Conservation (phyloP, 371 early-diverging fungal species). For the Mucor circinelloides region DNA sequence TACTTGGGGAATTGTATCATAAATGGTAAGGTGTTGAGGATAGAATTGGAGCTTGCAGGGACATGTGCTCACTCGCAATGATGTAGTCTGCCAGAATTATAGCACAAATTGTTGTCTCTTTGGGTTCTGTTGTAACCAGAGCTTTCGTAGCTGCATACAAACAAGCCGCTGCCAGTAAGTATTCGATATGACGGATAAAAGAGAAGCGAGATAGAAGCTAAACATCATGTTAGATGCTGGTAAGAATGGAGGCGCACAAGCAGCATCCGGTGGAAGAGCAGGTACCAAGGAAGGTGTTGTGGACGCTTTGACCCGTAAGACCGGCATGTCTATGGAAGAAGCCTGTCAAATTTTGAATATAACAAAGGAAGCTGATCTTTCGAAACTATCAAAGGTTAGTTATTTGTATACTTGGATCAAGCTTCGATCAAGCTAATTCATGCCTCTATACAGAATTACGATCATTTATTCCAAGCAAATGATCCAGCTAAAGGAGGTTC, state of each 20-base stretch:
- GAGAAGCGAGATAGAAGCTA: background rate
- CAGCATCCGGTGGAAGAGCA: constrained; percentile 36
- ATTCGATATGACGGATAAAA: background rate
- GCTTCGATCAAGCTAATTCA: background rate
- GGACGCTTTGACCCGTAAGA: constrained; percentile 79
- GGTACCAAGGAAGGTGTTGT: constrained; percentile 58
- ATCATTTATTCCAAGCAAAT: constrained; percentile 88
- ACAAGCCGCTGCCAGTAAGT: constrained; percentile 89
- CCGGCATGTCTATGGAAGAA: constrained; percentile 91
- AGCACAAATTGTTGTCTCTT: constrained; percentile 85
- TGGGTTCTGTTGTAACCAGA: constrained; percentile 85
- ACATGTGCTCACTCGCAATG: background rate
- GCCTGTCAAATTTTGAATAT: constrained; percentile 92
- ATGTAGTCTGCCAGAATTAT: constrained; percentile 69
- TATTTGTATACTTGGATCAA: background rate
- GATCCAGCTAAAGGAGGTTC: constrained; percentile 88
- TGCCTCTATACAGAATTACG: constrained; percentile 67
- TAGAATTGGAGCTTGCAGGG: background rate
- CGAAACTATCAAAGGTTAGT: constrained; percentile 72
- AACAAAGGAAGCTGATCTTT: constrained; percentile 70
- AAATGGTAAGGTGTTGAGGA: background rate
- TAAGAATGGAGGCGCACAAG: constrained; percentile 63
- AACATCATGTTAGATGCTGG: constrained; percentile 56
- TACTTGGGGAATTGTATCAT: background rate
- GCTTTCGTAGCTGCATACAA: constrained; percentile 95